Conservation (phyloP, 2,329 filamentous ascomycete genomes). For the Chaetomium strumarium region DNA sequence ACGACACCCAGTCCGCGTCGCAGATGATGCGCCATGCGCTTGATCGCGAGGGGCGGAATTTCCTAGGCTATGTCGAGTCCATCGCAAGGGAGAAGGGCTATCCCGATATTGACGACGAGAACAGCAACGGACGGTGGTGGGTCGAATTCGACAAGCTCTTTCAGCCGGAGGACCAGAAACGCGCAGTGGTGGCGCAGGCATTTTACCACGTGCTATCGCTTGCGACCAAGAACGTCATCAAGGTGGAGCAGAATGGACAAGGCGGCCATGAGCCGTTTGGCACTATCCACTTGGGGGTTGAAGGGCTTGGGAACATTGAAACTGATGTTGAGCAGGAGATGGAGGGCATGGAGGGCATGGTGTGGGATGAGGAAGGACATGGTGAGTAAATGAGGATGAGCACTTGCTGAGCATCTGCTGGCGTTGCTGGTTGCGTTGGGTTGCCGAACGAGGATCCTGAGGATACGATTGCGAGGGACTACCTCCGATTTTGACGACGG, state of each 20-base stretch:
- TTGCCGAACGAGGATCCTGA: no score
- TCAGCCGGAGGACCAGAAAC: constrained; percentile 46
- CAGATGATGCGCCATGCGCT: constrained; percentile 33
- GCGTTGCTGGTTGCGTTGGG: no score
- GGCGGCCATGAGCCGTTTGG: constrained; percentile 37
- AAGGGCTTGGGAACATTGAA: constrained; percentile 5
- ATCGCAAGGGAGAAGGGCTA: constrained; percentile 32
- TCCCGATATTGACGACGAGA: constrained; percentile 27
- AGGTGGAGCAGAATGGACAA: constrained; percentile 53
- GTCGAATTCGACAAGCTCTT: constrained; percentile 67
- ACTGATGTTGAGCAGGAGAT: not conserved
- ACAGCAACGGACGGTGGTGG: constrained; percentile 32
- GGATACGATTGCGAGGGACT: no score
- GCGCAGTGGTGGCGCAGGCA: constrained; percentile 64
- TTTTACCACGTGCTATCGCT: constrained; percentile 69
- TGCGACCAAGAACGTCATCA: constrained; percentile 58
- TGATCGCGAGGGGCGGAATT: constrained; percentile 42
- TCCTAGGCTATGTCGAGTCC: constrained; percentile 39
- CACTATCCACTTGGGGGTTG: constrained; percentile 40
- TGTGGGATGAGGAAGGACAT: no score
- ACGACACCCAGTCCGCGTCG: constrained; percentile 24
- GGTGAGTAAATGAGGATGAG: no score
- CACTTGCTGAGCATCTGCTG: no score
- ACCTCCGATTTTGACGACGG: no score
- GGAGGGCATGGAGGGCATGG: not conserved